Evolutionary conservation across 164 flowering plant species (phyloP).

Genomic region (Dillenia suffruticosa): DNA sequence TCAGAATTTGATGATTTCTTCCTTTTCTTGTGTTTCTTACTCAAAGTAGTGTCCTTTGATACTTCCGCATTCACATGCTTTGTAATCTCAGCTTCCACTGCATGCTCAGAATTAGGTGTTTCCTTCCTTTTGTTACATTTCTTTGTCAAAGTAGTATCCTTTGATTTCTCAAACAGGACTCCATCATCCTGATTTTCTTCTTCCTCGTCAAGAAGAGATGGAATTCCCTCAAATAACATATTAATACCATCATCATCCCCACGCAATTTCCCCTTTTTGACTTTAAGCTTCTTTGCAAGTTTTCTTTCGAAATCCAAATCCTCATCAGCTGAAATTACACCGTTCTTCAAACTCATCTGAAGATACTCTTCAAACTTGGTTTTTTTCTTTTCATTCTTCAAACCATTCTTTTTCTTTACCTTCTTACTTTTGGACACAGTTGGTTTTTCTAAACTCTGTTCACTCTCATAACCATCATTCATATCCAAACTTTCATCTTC

Average conservation of each 20-base stretch:
- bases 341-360: conserved; percentile 37
- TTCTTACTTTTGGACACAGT: conserved; percentile 4
- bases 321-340: conserved; percentile 34
- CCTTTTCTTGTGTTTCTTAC: too few species aligned
- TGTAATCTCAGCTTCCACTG: conserved; percentile 10
- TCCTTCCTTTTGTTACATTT: conserved; percentile 28
- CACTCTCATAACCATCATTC: conserved; percentile 4
- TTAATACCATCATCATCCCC: conserved; percentile 64
- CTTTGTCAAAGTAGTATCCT: conserved; percentile 15
- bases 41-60: too few species aligned
- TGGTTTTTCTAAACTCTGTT: conserved; percentile 5
- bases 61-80: conserved; percentile 9
- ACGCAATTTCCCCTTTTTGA: conserved; percentile 54
- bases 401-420: conserved; percentile 20
- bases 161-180: conserved; percentile 4
- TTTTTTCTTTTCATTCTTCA: conserved; percentile 29
- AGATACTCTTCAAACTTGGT: conserved; percentile 68
- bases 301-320: conserved; percentile 70
- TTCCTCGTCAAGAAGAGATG: conserved; percentile 30
- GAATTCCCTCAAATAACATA: conserved; percentile 47
- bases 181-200: conserved; percentile 12
- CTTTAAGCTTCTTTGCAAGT: conserved; percentile 81
- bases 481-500: background rate
- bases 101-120: conserved; percentile 10
- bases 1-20: too few species aligned